Evolutionary conservation across 768 basidiomycete genomes (phyloP), one percentile per base, ranked within the genome.

Genomic region (Naganishia onofrii): DNA sequence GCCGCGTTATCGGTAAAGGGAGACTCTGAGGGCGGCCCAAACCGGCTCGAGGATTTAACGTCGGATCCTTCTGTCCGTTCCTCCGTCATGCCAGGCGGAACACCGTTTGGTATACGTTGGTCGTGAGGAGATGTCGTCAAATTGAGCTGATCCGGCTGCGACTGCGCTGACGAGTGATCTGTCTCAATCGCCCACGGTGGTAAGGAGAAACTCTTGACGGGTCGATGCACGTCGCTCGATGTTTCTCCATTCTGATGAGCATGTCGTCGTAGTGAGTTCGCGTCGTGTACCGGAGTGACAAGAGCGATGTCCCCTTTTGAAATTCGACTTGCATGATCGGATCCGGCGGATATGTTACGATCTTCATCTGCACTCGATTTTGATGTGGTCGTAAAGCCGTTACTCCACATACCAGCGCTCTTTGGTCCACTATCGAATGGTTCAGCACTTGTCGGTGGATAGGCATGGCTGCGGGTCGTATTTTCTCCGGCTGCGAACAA

Each of bases 1-100:
- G 60, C 60, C 4, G 60, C 60, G 23, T 63, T 26, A 21, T 63
- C 60, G 36, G 60, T 63, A 17, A 63, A 63, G 38, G 60, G 60
- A 44, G 60, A 63, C 42, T 63, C 60, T 10, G 38, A 2, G 21
- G 38, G 3, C 7, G 60, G 60, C 7, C 19, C 38, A 26, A 21
- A 26, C 46, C 34, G 10, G 8, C 29, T 21, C 9, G 17, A 31
- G 1, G 15, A 29, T 19, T 6, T 9, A 19, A 6, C 3, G 19
- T 56, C 13, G 9, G 55, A 56, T 56, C 6, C 32, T 1, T 15
- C n/a, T 23, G 55, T 31, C 55, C 29, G 12, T 54, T 31, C 53
- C 12, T 54, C 53, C n/a, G 26, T 26, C 12, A n/a, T 10, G 6
- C 26, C 29, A 15, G 5, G 15, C 12, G n/a, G n/a, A 2, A 29